Evolutionary conservation across 257 asterid species (phyloP).

Genomic region (Nicotiana otophora): DNA sequence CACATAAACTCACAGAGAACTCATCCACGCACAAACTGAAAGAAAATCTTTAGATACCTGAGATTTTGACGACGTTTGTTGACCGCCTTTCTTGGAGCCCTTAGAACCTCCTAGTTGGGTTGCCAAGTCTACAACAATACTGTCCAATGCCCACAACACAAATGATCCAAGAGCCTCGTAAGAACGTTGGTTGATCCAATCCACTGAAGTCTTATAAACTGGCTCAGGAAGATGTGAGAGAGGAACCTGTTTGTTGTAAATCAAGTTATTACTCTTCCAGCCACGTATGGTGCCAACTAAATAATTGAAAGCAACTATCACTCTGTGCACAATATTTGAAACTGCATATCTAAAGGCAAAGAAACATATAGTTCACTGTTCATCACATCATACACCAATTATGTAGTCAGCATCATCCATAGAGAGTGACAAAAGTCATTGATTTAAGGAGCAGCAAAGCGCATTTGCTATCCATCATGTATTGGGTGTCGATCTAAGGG

Average conservation of each 20-base stretch:
- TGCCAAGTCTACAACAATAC: slow-evolving; percentile 62
- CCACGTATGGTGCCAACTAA: neutral
- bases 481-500: neutral
- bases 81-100: slow-evolving; percentile 62
- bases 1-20: neutral
- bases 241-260: slow-evolving; percentile 52
- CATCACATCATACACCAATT: neutral
- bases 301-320: slow-evolving; percentile 2
- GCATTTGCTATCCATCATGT: neutral
- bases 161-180: slow-evolving; percentile 59
- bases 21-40: neutral
- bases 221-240: slow-evolving; percentile 57
- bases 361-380: neutral
- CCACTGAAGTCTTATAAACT: slow-evolving; percentile 69
- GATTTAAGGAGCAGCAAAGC: neutral
- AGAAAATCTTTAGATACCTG: slow-evolving; percentile 41
- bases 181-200: slow-evolving; percentile 75
- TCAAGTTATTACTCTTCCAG: neutral
- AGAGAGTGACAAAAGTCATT: neutral
- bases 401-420: neutral
- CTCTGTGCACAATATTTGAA: neutral
- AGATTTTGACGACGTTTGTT: slow-evolving; percentile 63
- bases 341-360: neutral
- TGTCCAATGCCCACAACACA: slow-evolving; percentile 70
- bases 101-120: slow-evolving; percentile 49